phyloP scores from a whole-genome alignment of 495 filamentous ascomycete genomes.

The Physcia stellaris region DNA sequence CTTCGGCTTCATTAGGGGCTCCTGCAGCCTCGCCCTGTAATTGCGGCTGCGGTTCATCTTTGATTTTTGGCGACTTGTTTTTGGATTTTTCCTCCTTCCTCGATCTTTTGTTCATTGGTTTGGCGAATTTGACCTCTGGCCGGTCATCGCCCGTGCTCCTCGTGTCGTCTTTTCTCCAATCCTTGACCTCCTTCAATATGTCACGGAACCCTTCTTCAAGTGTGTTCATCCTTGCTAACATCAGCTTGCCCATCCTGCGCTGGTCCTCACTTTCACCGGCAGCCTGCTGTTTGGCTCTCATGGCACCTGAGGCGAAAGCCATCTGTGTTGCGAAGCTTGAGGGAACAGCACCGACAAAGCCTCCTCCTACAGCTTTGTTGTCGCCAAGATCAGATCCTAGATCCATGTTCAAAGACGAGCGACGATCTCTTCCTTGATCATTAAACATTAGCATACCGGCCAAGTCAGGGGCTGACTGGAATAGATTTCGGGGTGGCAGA shows the following conservation, averaged over 20 bases:
- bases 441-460: conserved; percentile 28
- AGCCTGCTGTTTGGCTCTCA: conserved; percentile 19
- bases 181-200: conserved; percentile 71
- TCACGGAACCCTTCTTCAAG: conserved; percentile 77
- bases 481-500: conserved; percentile 32
- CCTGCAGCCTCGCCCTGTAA: too few relatives aligned
- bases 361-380: conserved; percentile 43
- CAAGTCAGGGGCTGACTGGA: conserved; percentile 40
- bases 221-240: conserved; percentile 82
- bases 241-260: conserved; percentile 59
- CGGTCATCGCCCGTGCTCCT: conserved; percentile 7
- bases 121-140: background rate
- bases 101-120: conserved; percentile 2
- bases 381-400: conserved; percentile 61
- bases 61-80: too few relatives aligned
- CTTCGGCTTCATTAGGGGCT: too few relatives aligned
- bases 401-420: conserved; percentile 48
- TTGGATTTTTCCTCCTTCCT: conserved; percentile 11
- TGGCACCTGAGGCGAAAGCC: conserved; percentile 48
- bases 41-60: too few relatives aligned
- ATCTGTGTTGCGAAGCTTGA: conserved; percentile 72
- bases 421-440: conserved; percentile 23
- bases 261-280: conserved; percentile 34
- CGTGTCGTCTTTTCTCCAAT: conserved; percentile 28
- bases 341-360: conserved; percentile 42